A percentile compares a stretch with the other conserved stretches of the same genome.
These are phyloP conservation scores for Claviceps paspali DNA, from an alignment of 2,329 filamentous ascomycete genomes.

Conservation along the genomic window DNA sequence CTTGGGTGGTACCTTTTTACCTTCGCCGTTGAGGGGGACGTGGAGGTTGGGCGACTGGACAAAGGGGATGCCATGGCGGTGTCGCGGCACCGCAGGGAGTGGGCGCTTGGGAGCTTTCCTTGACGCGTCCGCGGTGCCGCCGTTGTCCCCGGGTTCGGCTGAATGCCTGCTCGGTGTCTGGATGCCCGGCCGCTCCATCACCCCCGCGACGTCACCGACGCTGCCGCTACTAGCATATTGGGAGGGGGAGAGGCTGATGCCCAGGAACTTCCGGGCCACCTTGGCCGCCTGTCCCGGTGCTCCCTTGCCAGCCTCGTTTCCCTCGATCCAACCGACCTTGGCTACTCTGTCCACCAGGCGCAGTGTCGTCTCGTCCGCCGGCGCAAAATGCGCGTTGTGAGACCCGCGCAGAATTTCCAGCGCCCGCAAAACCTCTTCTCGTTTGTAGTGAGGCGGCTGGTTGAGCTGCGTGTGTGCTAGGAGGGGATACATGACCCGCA, in stretches of 20 bases:
- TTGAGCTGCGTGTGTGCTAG: constrained; percentile 83
- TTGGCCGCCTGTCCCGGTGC: constrained; percentile 24
- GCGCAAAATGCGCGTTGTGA: constrained; percentile 60
- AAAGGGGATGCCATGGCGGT: constrained; percentile 36
- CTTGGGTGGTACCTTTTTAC: constrained; percentile 29
- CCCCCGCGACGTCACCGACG: constrained; percentile 62
- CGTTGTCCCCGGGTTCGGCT: constrained; percentile 12
- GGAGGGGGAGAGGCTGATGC: constrained; percentile 52
- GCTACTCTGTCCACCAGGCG: constrained; percentile 63
- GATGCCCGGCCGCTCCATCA: constrained; percentile 69
- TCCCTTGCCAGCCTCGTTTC: constrained; percentile 20
- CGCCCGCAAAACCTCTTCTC: constrained; percentile 64
- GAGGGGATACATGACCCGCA: constrained; percentile 81
- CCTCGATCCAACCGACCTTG: constrained; percentile 53
- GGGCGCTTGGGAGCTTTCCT: constrained; percentile 26
- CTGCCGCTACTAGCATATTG: constrained; percentile 60
- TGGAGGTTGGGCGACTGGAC: constrained; percentile 17
- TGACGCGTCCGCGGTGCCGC: constrained; percentile 7
- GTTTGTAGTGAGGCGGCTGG: constrained; percentile 80
- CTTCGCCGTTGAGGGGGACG: constrained; percentile 14
- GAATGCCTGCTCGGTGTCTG: constrained; percentile 58
- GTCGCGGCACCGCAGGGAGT: constrained; percentile 39
- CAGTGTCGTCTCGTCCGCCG: constrained; percentile 65
- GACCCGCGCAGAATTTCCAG: constrained; percentile 53
- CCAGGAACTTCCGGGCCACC: constrained; percentile 45